Percentiles rank a stretch among this genome's conserved stretches.
phyloP scores from a whole-genome alignment of 2,329 filamentous ascomycete genomes.

The Monosporascus ibericus region DNA sequence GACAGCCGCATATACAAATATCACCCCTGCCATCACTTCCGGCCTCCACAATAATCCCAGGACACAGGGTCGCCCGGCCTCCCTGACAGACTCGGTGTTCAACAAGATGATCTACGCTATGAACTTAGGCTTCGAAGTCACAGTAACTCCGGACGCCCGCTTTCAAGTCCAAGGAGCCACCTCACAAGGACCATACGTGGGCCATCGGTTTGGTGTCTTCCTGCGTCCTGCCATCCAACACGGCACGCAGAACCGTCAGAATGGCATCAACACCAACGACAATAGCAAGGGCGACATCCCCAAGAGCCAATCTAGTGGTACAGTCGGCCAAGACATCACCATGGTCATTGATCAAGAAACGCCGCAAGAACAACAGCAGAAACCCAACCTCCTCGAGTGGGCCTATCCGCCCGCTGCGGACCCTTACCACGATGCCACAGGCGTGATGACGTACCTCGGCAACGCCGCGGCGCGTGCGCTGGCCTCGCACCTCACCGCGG shows the following conservation, averaged over 20 bases:
- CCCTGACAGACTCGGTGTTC: conserved; percentile 39
- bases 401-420: conserved; percentile 36
- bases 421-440: conserved; percentile 34
- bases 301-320: neutral
- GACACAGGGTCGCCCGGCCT: conserved; percentile 24
- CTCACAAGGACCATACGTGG: conserved; percentile 10
- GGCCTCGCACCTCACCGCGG: conserved; percentile 11
- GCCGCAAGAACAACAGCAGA: conserved; percentile 1
- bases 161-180: conserved; percentile 15
- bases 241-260: neutral
- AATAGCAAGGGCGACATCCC: neutral
- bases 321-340: too few species aligned
- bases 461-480: conserved; percentile 32
- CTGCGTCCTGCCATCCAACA: conserved; percentile 24
- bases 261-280: conserved; percentile 1
- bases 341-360: neutral
- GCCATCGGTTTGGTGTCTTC: conserved; percentile 14
- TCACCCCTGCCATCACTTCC: conserved; percentile 27
- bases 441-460: conserved; percentile 41
- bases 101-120: conserved; percentile 36
- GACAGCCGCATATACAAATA: conserved; percentile 36
- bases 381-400: conserved; percentile 26
- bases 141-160: conserved; percentile 34
- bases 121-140: conserved; percentile 36
- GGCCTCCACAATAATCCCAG: conserved; percentile 8